Conservation (phyloP, 345 rosid species). For the Laguncularia racemosa region DNA sequence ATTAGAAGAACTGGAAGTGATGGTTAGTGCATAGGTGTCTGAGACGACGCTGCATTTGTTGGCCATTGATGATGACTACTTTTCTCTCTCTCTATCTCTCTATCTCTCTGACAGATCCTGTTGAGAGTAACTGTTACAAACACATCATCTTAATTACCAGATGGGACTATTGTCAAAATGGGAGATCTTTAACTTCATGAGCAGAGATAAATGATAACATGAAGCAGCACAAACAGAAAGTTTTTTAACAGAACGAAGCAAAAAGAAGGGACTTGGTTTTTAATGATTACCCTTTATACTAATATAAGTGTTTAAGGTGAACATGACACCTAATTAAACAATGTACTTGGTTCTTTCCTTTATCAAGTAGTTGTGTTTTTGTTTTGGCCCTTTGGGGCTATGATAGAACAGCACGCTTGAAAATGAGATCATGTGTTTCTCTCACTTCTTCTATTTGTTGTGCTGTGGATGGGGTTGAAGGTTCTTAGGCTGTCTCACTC, state of each 20-base stretch:
- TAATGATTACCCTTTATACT: no score
- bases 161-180: no score
- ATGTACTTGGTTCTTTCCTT: no score
- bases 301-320: no score
- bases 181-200: no score
- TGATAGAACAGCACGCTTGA: conserved; percentile 24
- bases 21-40: conserved; percentile 11
- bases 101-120: conserved; percentile 39
- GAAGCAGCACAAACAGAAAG: conserved; percentile 14
- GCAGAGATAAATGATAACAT: neutral
- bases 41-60: conserved; percentile 18
- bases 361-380: no score
- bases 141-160: conserved; percentile 18
- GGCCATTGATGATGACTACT: conserved; percentile 1
- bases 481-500: conserved; percentile 26
- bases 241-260: conserved; percentile 16
- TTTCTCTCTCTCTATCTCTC: conserved; percentile 13
- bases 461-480: conserved; percentile 9
- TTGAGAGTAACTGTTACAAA: conserved; percentile 29
- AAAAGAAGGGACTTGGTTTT: conserved; percentile 3
- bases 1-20: conserved; percentile 3
- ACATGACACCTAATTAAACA: no score
- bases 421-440: neutral
- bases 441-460: neutral
- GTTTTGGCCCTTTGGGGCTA: no score